These are phyloP conservation scores for Wickerhamomyces bovis DNA, from an alignment of 805 yeast genomes.

Conservation along the genomic window DNA sequence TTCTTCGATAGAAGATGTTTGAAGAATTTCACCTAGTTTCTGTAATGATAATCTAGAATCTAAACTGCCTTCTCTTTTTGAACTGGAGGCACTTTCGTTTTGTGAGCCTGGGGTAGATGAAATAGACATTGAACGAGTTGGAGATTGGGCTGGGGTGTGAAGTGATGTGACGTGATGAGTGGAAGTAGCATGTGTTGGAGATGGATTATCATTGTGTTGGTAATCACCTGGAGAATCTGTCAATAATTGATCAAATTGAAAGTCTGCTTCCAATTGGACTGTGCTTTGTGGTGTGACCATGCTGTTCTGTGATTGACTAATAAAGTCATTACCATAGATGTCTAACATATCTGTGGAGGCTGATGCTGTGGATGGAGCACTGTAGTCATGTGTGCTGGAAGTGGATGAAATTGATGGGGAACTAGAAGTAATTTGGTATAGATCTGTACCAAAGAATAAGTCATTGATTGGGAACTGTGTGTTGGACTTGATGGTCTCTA, in stretches of 20 bases:
- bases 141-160: conserved; percentile 1
- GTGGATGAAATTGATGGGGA: background rate
- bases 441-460: background rate
- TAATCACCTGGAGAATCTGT: background rate
- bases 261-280: background rate
- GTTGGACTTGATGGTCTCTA: background rate
- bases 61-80: conserved; percentile 15
- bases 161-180: background rate
- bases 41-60: conserved; percentile 55
- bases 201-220: background rate
- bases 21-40: conserved; percentile 47
- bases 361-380: background rate
- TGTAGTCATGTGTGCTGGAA: background rate
- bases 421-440: background rate
- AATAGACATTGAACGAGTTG: background rate
- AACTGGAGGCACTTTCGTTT: background rate
- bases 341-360: background rate
- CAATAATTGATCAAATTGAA: background rate
- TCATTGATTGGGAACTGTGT: background rate
- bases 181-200: background rate
- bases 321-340: background rate
- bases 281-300: background rate
- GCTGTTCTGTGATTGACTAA: background rate
- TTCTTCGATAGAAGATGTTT: conserved; percentile 43
- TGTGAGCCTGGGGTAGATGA: background rate